Percentiles rank a stretch among this genome's conserved stretches.
These are phyloP conservation scores for Metarhizium rileyi DNA, from an alignment of 2,329 filamentous ascomycete genomes.

Conservation along the genomic window DNA sequence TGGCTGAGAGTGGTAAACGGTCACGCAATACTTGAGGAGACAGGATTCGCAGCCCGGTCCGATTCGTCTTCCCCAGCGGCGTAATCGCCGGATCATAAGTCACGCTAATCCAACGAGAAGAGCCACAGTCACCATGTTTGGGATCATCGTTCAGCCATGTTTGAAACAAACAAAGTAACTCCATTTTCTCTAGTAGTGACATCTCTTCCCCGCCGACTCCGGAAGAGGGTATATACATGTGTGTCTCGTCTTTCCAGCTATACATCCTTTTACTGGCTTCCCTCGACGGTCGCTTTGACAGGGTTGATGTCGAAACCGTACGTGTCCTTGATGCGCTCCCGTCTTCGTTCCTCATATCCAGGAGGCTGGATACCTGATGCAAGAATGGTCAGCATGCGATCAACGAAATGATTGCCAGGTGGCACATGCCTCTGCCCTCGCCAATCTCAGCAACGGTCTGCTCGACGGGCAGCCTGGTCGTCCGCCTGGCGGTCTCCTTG, in stretches of 20 bases:
- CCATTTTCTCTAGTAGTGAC: constrained; percentile 2
- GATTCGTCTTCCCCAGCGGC: background rate
- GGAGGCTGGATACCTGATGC: constrained; percentile 63
- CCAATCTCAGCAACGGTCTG: constrained; percentile 75
- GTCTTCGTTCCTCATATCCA: constrained; percentile 77
- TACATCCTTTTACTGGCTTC: constrained; percentile 23
- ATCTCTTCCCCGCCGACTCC: constrained; percentile 20
- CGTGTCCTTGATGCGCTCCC: constrained; percentile 71
- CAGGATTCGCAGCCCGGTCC: background rate
- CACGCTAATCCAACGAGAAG: background rate
- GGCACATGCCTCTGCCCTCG: constrained; percentile 68
- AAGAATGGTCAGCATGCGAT: background rate
- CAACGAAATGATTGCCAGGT: background rate
- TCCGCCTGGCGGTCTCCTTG: constrained; percentile 65
- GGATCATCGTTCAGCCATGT: background rate
- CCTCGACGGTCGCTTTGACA: constrained; percentile 42
- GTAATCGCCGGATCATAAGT: too few species aligned
- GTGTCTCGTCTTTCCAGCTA: background rate
- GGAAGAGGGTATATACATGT: constrained; percentile 28
- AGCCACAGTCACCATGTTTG: background rate
- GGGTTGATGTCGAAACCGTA: constrained; percentile 79
- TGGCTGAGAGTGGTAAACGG: too few species aligned
- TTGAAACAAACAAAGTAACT: constrained; percentile 9
- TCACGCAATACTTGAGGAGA: too few species aligned
- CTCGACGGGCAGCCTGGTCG: constrained; percentile 62